Conservation (phyloP, 140 eudicot species). For the Anethum foeniculum region DNA sequence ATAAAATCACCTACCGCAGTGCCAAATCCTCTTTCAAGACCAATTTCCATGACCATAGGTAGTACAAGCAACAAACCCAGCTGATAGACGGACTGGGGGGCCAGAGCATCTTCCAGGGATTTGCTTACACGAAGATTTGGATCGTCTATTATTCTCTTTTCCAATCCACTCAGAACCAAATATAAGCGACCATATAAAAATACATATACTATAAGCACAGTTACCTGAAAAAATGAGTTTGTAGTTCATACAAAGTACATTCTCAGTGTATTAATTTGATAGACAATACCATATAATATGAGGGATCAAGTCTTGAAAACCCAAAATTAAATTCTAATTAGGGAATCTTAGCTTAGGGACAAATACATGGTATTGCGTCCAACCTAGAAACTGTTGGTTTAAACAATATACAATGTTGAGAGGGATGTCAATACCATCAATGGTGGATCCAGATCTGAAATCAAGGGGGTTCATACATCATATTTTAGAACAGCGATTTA, state of each 20-base stretch:
- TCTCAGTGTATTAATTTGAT: background rate
- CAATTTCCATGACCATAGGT: slow-evolving; percentile 11
- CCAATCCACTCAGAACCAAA: slow-evolving; percentile 82
- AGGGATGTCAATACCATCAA: background rate
- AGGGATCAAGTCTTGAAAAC: background rate
- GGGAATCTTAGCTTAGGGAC: background rate
- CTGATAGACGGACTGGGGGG: slow-evolving; percentile 10
- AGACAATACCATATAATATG: background rate
- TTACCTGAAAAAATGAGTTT: slow-evolving; percentile 33
- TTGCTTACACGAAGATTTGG: background rate
- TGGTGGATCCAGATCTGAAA: too few species aligned
- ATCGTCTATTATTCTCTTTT: slow-evolving; percentile 14
- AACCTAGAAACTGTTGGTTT: background rate
- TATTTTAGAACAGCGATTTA: too few species aligned
- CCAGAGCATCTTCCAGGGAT: slow-evolving; percentile 9
- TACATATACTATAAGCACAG: slow-evolving; percentile 63
- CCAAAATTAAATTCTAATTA: background rate
- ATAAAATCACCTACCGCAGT: slow-evolving; percentile 11
- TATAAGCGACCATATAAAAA: slow-evolving; percentile 88
- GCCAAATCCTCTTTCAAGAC: slow-evolving; percentile 11
- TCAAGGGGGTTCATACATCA: too few species aligned
- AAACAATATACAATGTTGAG: background rate
- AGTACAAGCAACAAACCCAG: slow-evolving; percentile 11
- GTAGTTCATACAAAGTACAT: background rate
- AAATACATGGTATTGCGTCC: background rate